phyloP scores from a whole-genome alignment of 78 protist species.

The Protostelium mycophagum region DNA sequence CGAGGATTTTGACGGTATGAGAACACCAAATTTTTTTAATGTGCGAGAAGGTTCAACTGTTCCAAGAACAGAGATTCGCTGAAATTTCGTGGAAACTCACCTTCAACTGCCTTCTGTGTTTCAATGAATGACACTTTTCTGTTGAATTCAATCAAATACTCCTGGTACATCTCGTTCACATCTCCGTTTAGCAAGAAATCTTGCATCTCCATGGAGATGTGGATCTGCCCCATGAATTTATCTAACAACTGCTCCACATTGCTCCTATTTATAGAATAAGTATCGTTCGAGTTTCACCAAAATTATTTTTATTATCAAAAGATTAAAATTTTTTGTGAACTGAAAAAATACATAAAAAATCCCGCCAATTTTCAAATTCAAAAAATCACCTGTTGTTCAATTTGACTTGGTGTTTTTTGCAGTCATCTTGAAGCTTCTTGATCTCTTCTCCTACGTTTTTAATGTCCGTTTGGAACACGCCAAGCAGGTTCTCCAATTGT shows the following conservation, averaged over 20 bases:
- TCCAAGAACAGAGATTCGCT: no score
- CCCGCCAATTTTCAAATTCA: no score
- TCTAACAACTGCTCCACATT: background rate
- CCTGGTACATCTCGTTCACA: background rate
- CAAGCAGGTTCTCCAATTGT: background rate
- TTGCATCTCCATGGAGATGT: background rate
- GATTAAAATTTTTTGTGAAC: no score
- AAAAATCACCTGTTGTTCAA: no score
- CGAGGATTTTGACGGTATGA: no score
- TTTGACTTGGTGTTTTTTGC: background rate
- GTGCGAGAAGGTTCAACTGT: no score
- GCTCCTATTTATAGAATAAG: no score
- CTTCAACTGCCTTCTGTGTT: background rate
- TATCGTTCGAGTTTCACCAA: no score
- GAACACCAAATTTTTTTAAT: no score
- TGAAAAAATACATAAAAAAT: no score
- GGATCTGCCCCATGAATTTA: background rate
- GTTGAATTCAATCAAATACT: background rate
- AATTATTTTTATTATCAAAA: no score
- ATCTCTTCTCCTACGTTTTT: background rate
- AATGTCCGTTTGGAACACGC: background rate
- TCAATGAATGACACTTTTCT: background rate
- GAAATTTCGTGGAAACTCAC: no score
- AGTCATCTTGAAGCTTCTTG: background rate
- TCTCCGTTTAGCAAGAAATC: background rate